phyloP scores from a whole-genome alignment of 805 yeast genomes.

The Zygotorulaspora chibaensis region DNA sequence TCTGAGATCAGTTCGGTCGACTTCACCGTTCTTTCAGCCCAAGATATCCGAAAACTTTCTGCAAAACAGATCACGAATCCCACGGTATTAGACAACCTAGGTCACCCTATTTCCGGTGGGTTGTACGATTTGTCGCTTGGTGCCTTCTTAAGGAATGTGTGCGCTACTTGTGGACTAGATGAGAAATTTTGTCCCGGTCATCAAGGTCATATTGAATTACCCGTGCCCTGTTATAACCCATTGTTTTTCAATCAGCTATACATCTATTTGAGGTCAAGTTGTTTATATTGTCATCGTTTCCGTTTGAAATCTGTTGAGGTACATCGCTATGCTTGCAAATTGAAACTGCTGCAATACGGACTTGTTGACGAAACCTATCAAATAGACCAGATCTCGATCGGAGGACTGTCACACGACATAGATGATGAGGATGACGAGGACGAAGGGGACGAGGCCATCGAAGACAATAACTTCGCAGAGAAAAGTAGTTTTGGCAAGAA shows the following conservation, averaged over 20 bases:
- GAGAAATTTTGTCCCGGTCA: slow-evolving; percentile 97
- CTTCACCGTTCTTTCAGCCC: slow-evolving; percentile 76
- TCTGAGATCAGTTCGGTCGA: slow-evolving; percentile 90
- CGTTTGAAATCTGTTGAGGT: slow-evolving; percentile 63
- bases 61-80: slow-evolving; percentile 96
- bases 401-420: slow-evolving; percentile 33
- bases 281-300: slow-evolving; percentile 89
- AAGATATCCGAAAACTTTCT: slow-evolving; percentile 79
- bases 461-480: slow-evolving; percentile 47
- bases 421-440: slow-evolving; percentile 46
- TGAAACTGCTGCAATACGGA: slow-evolving; percentile 83
- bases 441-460: slow-evolving; percentile 37
- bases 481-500: slow-evolving; percentile 29
- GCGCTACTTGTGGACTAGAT: slow-evolving; percentile 95
- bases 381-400: slow-evolving; percentile 55
- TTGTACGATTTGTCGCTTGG: slow-evolving; percentile 93
- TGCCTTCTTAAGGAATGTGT: slow-evolving; percentile 81
- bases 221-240: slow-evolving; percentile 93
- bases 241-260: slow-evolving; percentile 89
- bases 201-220: slow-evolving; percentile 95
- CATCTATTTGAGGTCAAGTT: slow-evolving; percentile 73
- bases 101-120: slow-evolving; percentile 94
- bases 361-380: slow-evolving; percentile 71
- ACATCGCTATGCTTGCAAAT: slow-evolving; percentile 72
- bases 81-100: slow-evolving; percentile 89